Conservation (phyloP, 1,284 basidiomycete species). For the Ceratobasidium sp. region DNA sequence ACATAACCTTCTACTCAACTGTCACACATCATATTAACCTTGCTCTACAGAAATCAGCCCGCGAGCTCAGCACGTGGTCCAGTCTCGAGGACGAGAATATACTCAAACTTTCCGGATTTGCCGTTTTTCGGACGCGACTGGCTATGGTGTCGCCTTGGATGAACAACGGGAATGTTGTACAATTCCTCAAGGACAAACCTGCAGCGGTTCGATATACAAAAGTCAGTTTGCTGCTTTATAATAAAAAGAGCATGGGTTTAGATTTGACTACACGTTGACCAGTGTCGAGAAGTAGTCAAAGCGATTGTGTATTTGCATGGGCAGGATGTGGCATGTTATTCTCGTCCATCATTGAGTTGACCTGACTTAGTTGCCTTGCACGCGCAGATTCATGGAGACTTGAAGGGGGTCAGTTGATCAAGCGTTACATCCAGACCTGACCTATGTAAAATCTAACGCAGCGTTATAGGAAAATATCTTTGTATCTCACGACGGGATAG, state of each 20-base stretch:
- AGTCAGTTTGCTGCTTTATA: background rate
- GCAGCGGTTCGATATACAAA: background rate
- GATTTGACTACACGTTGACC: background rate
- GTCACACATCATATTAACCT: background rate
- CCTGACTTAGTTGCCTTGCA: background rate
- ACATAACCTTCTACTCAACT: too few relatives aligned
- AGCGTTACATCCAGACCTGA: background rate
- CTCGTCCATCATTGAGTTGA: background rate
- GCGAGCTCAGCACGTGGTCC: background rate
- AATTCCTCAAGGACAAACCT: background rate
- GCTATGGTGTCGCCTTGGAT: conserved; percentile 8
- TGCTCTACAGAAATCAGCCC: background rate
- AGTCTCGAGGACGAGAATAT: background rate
- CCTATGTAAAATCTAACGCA: background rate
- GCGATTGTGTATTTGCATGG: background rate
- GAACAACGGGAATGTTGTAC: background rate
- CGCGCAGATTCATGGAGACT: background rate
- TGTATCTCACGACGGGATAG: background rate
- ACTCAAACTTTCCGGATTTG: background rate
- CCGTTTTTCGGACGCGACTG: background rate
- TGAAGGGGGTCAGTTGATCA: background rate
- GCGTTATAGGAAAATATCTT: background rate
- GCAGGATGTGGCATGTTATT: background rate
- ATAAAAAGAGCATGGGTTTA: background rate
- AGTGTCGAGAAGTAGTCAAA: background rate